phyloP scores from a whole-genome alignment of 371 early-diverging fungal species.

The Mucor lusitanicus region DNA sequence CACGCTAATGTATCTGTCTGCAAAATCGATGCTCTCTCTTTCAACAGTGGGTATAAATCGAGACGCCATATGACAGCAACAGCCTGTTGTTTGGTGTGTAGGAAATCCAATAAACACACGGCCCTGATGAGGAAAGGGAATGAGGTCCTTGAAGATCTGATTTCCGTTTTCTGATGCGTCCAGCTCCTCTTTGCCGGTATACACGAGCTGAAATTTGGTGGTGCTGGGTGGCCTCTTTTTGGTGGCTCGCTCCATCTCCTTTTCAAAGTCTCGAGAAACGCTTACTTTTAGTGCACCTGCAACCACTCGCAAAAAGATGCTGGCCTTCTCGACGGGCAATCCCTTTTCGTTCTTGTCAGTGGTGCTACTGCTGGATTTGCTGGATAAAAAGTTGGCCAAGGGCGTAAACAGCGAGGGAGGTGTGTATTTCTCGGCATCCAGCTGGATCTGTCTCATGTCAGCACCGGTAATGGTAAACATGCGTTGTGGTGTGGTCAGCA shows the following conservation, averaged over 20 bases:
- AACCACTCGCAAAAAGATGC: conserved; percentile 77
- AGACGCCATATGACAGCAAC: conserved; percentile 79
- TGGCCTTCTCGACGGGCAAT: conserved; percentile 48
- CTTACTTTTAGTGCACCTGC: conserved; percentile 61
- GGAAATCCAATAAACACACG: conserved; percentile 90
- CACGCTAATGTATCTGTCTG: conserved; percentile 76
- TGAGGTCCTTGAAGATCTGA: conserved; percentile 70
- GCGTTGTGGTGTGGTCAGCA: conserved; percentile 64
- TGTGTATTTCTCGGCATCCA: conserved; percentile 66
- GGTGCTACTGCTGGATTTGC: conserved; percentile 15
- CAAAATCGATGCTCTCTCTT: conserved; percentile 91
- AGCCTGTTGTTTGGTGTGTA: conserved; percentile 92
- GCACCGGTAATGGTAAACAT: conserved; percentile 70
- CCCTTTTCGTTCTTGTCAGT: conserved; percentile 9
- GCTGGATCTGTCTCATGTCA: conserved; percentile 66
- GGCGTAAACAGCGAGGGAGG: conserved; percentile 36
- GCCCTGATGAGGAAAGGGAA: conserved; percentile 80
- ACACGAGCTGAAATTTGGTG: conserved; percentile 74
- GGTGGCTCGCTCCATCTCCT: conserved; percentile 89
- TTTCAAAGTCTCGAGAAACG: conserved; percentile 55
- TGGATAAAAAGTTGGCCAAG: conserved; percentile 27
- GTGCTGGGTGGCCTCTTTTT: conserved; percentile 86
- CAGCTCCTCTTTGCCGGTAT: conserved; percentile 75
- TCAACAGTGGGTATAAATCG: conserved; percentile 92
- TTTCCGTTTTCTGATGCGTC: conserved; percentile 65